These are phyloP conservation scores for Penicillium canariense DNA, from an alignment of 495 filamentous ascomycete genomes.

Conservation along the genomic window DNA sequence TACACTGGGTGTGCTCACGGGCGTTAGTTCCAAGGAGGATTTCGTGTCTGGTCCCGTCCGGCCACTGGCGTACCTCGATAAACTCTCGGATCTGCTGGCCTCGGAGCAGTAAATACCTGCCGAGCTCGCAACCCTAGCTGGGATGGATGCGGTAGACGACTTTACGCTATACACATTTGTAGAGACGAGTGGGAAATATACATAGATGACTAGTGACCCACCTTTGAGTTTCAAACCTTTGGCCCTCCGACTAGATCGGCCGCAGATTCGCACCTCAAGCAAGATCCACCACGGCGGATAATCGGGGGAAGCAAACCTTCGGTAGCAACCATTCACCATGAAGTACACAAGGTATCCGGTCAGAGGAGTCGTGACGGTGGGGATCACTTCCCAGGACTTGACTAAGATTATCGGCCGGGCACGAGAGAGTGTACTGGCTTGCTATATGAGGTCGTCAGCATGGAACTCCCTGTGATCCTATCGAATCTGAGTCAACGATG, in stretches of 20 bases:
- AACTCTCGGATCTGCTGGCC: slow-evolving; percentile 68
- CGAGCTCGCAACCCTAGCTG: not conserved
- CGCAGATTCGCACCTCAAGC: not conserved
- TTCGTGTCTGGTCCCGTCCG: slow-evolving; percentile 71
- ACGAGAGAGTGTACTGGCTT: not conserved
- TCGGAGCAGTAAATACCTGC: slow-evolving; percentile 15
- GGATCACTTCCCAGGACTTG: not conserved
- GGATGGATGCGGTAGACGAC: not conserved
- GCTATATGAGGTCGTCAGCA: not conserved
- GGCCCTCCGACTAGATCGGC: not conserved
- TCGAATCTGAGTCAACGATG: not conserved
- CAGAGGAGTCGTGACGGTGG: not conserved
- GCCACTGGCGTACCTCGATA: slow-evolving; percentile 78
- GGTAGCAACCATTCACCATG: not conserved
- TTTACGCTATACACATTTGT: not conserved
- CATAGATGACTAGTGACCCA: not conserved
- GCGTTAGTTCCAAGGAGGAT: slow-evolving; percentile 75
- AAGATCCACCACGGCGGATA: not conserved
- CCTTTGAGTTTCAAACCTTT: not conserved
- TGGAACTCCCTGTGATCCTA: not conserved
- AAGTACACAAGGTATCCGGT: not conserved
- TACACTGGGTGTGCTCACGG: slow-evolving; percentile 87
- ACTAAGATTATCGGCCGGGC: not conserved
- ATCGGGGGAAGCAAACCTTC: not conserved
- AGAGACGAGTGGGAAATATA: not conserved